Base-by-base conservation (phyloP, 345 rosid species). In the Erucastrum elatum region DNA sequence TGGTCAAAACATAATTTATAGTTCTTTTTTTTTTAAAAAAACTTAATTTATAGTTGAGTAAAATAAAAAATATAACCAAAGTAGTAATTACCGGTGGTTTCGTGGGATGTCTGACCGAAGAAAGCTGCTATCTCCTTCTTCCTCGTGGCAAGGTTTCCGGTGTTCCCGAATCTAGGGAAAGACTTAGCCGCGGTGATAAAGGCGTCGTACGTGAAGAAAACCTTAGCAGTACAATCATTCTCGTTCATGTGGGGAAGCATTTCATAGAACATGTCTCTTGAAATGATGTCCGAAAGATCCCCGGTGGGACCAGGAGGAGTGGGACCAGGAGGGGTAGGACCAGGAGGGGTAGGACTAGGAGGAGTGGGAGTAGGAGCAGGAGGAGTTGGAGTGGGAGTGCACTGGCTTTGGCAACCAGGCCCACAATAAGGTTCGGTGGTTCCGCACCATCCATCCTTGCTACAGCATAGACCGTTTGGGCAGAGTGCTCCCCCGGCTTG, bases 361-460 rank as follows among this genome's bases (percentile, higher is more conserved):
- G 46, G 12, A 10, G 46, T 10, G 1, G 46, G 46, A 9, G 46
- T 39, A 3, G 46, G 46, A 34, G 7, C 7, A 5, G 35, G 35
- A 33, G 35, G 35, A 33, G 35, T 5, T 1, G 37, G 37, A 34
- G 37, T 34, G 8, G 76, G 66, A 64, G 72, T 29, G 63, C 92
- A 87, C 71, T 88, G 21, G 21, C 21, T 21, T 21, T 21, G 21
- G 21, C 21, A 21, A 21, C 21, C 21, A 21, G 21, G 21, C 21
- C 21, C 21, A 21, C 21, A 21, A 21, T 21, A 21, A 21, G 21
- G 21, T 21, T 21, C 21, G 21, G 21, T 21, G 21, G 21, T 21
- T 21, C 21, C 21, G 21, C 21, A 21, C 21, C 21, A 21, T 21
- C 21, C 21, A 21, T 21, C 21, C 21, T 21, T 21, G 21, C 21